Evolutionary conservation across 2,329 filamentous ascomycete genomes (phyloP).

Genomic region (Penicillium sp.): DNA sequence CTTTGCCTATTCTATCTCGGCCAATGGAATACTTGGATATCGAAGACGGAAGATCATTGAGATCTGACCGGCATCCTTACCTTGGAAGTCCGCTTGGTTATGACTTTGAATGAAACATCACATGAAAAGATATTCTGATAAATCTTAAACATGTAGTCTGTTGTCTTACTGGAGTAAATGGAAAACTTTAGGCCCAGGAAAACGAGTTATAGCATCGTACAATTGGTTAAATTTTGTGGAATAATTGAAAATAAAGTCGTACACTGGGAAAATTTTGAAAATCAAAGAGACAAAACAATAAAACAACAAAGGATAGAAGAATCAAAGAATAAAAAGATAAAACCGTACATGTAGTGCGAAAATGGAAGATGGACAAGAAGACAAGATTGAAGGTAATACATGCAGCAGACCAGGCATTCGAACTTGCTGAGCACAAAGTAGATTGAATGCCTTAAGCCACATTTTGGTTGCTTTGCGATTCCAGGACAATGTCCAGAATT

Average conservation of each 20-base stretch:
- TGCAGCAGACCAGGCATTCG: not conserved
- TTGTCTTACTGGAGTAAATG: not conserved
- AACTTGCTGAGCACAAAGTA: not conserved
- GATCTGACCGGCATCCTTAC: not conserved
- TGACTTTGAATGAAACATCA: not conserved
- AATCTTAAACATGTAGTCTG: not conserved
- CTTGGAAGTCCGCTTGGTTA: not conserved
- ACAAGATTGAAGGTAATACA: constrained; percentile 2
- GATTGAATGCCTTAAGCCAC: not conserved
- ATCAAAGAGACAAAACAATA: not conserved
- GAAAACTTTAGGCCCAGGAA: not conserved
- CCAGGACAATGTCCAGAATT: constrained; percentile 4
- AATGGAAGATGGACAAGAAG: constrained; percentile 4
- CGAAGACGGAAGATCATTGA: not conserved
- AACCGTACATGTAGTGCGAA: not conserved
- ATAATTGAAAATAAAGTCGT: not conserved
- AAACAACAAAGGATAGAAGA: not conserved
- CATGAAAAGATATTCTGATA: not conserved
- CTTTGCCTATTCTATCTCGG: not conserved
- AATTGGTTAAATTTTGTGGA: constrained; percentile 4
- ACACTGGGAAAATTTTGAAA: not conserved
- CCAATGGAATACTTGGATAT: not conserved
- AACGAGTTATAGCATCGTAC: not conserved
- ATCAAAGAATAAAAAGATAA: not conserved
- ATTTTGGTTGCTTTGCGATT: constrained; percentile 1